Percentiles rank a stretch among this genome's conserved stretches.
These are phyloP conservation scores for Juglanconis sp. DNA, from an alignment of 2,329 filamentous ascomycete genomes.

Conservation along the genomic window DNA sequence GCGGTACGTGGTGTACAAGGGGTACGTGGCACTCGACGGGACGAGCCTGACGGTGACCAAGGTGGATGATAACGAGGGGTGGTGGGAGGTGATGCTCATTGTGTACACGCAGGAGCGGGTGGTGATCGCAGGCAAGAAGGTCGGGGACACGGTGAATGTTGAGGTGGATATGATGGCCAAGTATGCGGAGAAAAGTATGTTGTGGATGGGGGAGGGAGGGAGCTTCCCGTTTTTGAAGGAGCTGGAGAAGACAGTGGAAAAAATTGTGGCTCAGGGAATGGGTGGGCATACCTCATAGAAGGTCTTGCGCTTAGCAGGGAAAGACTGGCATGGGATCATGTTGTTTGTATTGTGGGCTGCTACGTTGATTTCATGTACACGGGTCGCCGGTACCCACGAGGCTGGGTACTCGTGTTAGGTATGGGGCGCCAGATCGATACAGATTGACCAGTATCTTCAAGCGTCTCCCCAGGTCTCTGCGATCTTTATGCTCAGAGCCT, in stretches of 20 bases:
- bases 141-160: conserved; percentile 81
- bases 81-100: conserved; percentile 97
- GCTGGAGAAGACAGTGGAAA: conserved; percentile 70
- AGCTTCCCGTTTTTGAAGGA: conserved; percentile 62
- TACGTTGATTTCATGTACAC: not conserved
- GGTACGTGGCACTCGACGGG: conserved; percentile 90
- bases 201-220: conserved; percentile 64
- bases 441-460: conserved; percentile 23
- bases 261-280: conserved; percentile 70
- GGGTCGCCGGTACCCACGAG: not conserved
- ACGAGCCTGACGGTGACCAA: conserved; percentile 89
- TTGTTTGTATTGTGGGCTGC: not conserved
- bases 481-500: conserved; percentile 63
- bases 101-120: conserved; percentile 93
- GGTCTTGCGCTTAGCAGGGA: not conserved
- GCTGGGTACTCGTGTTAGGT: not conserved
- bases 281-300: conserved; percentile 20
- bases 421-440: not conserved
- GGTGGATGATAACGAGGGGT: conserved; percentile 74
- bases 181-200: conserved; percentile 86
- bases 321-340: not conserved
- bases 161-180: conserved; percentile 89
- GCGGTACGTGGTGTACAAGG: conserved; percentile 92
- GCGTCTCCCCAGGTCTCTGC: conserved; percentile 68
- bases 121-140: conserved; percentile 73